Evolutionary conservation across 2,329 filamentous ascomycete genomes (phyloP).

Genomic region (Geosmithia flava): DNA sequence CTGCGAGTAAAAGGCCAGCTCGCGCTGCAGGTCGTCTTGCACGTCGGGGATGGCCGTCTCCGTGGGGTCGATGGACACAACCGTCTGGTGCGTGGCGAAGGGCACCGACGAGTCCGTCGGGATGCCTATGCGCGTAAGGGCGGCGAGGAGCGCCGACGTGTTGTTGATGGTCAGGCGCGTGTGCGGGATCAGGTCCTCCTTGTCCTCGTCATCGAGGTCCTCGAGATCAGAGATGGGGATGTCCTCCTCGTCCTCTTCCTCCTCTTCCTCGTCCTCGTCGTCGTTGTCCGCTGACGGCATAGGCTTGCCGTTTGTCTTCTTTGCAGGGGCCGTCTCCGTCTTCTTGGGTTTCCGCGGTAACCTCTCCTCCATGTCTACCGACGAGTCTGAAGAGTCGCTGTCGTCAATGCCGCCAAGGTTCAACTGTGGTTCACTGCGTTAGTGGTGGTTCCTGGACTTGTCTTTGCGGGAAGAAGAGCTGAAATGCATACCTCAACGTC

Average conservation of each 20-base stretch:
- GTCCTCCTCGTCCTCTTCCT: constrained; percentile 70
- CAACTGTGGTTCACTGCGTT: constrained; percentile 18
- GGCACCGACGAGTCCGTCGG: constrained; percentile 54
- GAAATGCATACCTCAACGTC: background rate
- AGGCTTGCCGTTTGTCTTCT: constrained; percentile 5
- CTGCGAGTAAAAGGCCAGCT: constrained; percentile 88
- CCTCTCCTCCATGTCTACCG: constrained; percentile 67
- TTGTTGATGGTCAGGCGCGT: constrained; percentile 97
- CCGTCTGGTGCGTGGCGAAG: constrained; percentile 73
- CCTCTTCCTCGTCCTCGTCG: constrained; percentile 45
- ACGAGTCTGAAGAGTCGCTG: constrained; percentile 53
- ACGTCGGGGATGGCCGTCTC: constrained; percentile 61
- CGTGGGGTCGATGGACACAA: constrained; percentile 56
- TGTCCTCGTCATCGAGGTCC: constrained; percentile 65
- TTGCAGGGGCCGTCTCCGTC: constrained; percentile 26
- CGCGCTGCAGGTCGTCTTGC: constrained; percentile 83
- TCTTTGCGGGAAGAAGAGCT: background rate
- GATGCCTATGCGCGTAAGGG: constrained; percentile 65
- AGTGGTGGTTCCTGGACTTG: background rate
- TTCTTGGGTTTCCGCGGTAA: constrained; percentile 39
- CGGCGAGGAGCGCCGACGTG: constrained; percentile 68
- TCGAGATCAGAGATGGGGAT: constrained; percentile 83
- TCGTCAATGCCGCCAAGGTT: constrained; percentile 47
- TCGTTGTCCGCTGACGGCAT: constrained; percentile 23
- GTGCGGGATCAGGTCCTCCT: constrained; percentile 77